Conservation (phyloP, 345 rosid genomes). For the Psidium friedrichsthalianum region DNA sequence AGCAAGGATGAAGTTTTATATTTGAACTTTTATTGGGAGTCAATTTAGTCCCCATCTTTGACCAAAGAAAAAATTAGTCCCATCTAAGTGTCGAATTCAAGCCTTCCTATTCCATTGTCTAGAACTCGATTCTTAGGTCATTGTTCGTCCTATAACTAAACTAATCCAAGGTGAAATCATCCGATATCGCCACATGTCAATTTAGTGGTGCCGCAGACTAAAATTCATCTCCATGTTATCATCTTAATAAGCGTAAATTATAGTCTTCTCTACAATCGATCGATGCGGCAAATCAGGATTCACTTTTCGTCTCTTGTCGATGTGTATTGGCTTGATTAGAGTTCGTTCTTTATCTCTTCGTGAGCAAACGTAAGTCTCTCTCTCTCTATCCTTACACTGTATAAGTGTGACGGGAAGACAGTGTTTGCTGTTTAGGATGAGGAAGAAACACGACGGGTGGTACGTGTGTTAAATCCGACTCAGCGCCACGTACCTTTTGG, state of each 20-base stretch:
- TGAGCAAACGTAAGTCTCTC: neutral
- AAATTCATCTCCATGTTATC: neutral
- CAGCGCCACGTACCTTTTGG: conserved; percentile 1
- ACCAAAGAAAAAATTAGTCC: neutral
- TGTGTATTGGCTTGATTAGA: neutral
- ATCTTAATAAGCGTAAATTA: neutral
- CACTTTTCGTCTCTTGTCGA: neutral
- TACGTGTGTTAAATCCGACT: neutral
- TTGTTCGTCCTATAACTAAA: neutral
- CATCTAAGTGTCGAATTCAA: neutral
- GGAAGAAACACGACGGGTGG: neutral
- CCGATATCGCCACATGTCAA: neutral
- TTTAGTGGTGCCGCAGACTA: neutral
- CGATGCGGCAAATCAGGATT: neutral
- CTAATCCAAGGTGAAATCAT: neutral
- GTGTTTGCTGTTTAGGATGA: neutral
- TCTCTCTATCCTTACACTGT: neutral
- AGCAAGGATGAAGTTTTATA: no score
- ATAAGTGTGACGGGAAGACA: neutral
- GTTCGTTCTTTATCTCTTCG: neutral
- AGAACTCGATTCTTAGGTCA: neutral
- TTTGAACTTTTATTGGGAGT: neutral
- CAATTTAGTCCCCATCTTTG: neutral
- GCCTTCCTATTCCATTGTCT: neutral
- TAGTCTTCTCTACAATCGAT: neutral